Evolutionary conservation across 768 basidiomycete genomes (phyloP).

Genomic region (Hypholoma sublateritium): DNA sequence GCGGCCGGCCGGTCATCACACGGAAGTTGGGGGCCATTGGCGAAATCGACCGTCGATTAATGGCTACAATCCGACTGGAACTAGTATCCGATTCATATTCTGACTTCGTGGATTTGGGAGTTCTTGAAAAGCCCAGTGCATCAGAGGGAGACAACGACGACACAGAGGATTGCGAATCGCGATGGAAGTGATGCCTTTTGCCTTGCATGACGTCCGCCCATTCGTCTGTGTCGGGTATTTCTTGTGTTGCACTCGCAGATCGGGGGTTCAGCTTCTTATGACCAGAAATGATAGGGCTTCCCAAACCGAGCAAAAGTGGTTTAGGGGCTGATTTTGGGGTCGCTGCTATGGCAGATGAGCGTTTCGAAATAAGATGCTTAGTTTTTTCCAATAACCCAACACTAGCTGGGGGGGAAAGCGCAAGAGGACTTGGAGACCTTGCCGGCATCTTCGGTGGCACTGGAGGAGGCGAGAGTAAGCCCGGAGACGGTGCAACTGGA

Average conservation of each 20-base stretch:
- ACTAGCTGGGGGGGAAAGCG: conserved; percentile 14
- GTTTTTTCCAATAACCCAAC: conserved; percentile 24
- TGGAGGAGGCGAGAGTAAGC: conserved; percentile 46
- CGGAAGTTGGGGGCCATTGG: conserved; percentile 65
- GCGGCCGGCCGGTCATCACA: conserved; percentile 23
- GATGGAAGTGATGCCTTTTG: conserved; percentile 39
- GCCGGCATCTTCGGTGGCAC: conserved; percentile 1
- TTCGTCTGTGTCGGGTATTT: conserved; percentile 33
- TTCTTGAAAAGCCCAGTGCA: conserved; percentile 30
- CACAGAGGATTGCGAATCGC: conserved; percentile 61
- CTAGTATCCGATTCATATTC: conserved; percentile 59
- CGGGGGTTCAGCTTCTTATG: conserved; percentile 20
- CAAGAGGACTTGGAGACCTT: not conserved
- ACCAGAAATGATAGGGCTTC: conserved; percentile 39
- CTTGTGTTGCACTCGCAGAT: conserved; percentile 28
- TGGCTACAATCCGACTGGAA: conserved; percentile 56
- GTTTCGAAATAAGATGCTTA: conserved; percentile 31
- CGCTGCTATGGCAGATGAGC: conserved; percentile 26
- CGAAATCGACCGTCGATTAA: conserved; percentile 69
- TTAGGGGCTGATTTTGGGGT: conserved; percentile 55
- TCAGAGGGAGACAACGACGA: conserved; percentile 67
- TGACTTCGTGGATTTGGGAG: conserved; percentile 36
- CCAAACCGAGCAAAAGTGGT: conserved; percentile 64
- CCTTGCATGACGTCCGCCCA: conserved; percentile 51
- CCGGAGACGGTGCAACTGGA: conserved; percentile 51